These are phyloP conservation scores for Kickxella alabastrina DNA, from an alignment of 192 early-diverging fungal species.

Conservation along the genomic window DNA sequence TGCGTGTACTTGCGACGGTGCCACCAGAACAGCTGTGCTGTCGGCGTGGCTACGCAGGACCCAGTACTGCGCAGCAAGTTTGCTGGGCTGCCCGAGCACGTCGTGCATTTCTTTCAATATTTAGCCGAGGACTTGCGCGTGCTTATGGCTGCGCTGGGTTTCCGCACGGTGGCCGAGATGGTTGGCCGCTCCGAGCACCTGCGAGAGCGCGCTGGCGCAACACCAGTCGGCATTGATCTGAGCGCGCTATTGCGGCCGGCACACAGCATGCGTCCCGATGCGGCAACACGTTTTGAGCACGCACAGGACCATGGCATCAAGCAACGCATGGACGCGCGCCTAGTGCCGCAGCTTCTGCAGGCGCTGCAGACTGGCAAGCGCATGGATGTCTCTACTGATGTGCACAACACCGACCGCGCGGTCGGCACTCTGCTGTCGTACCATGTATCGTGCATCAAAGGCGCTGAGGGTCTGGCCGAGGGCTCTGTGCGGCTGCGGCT, in stretches of 20 bases:
- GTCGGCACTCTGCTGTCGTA: conserved; percentile 90
- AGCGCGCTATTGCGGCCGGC: conserved; percentile 85
- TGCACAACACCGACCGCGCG: conserved; percentile 95
- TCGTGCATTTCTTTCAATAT: conserved; percentile 98
- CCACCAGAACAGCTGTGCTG: conserved; percentile 94
- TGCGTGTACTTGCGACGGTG: conserved; percentile 95
- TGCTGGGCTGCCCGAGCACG: conserved; percentile 90
- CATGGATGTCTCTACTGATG: conserved; percentile 58
- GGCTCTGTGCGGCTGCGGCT: conserved; percentile 85
- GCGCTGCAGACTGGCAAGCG: conserved; percentile 58
- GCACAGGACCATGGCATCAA: conserved; percentile 89
- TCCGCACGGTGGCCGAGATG: conserved; percentile 93
- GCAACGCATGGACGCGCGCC: conserved; percentile 79
- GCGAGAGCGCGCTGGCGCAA: conserved; percentile 67
- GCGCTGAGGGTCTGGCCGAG: conserved; percentile 78
- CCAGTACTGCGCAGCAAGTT: conserved; percentile 91
- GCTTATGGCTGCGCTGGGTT: conserved; percentile 93
- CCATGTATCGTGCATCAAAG: conserved; percentile 74
- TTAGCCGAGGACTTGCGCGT: conserved; percentile 89
- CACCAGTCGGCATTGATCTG: too few species aligned
- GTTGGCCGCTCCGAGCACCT: conserved; percentile 90
- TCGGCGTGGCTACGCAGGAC: conserved; percentile 98
- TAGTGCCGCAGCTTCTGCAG: conserved; percentile 79
- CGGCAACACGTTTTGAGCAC: conserved; percentile 73
- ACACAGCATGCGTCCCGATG: conserved; percentile 79